Base-by-base conservation (phyloP, 352 stramenopile genomes). In the Nothophytophthora sp. region DNA sequence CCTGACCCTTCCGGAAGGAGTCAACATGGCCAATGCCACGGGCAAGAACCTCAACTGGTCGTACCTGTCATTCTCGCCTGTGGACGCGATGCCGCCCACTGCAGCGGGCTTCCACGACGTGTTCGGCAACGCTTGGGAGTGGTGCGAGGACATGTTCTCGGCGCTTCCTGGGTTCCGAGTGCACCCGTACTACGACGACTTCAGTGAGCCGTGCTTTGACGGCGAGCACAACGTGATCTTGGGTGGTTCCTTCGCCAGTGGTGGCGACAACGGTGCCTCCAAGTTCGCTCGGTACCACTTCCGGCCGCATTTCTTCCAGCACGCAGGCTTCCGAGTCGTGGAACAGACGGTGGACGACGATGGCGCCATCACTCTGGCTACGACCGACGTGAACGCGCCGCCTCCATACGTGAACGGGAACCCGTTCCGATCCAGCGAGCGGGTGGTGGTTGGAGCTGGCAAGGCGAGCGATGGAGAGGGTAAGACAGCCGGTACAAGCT, bases 181-280 rank as follows among this genome's bases (percentile, higher is more conserved):
- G 35, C 85, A 96, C 59, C 70, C 66, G 46, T 91, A 98, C 37
- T 99, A 99, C 73, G 95, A 99, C 67, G 96, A 99, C 68, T 99
- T 99, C 58, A 98, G 89, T 24, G 92, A 95, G 37, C 96, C 96
- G n/a, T 99, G 95, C 71, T 99, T 98, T 67, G 96, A 99, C 63
- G 95, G 95, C 25, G 94, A 98, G 54, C 95, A 99, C 73, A 84
- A 95, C 29, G 81, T 99, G 54, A 99, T 99, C 76, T 90, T 98
- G 60, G 96, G 96, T 35, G 95, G 96, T n/a, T 98, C 90, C 27
- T 99, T 98, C 62, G 96, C 96, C 32, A 97, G 86, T 67, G 97
- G 77, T 20, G 96, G 95, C 28, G 95, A 98, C 67, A 97, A 98
- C 57, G 83, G 82, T 29, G 92, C 89, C 38, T 98, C 90, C 56